These are phyloP conservation scores for Chlamydomonas eustigma DNA, from an alignment of 139 green algal genomes.

Conservation along the genomic window DNA sequence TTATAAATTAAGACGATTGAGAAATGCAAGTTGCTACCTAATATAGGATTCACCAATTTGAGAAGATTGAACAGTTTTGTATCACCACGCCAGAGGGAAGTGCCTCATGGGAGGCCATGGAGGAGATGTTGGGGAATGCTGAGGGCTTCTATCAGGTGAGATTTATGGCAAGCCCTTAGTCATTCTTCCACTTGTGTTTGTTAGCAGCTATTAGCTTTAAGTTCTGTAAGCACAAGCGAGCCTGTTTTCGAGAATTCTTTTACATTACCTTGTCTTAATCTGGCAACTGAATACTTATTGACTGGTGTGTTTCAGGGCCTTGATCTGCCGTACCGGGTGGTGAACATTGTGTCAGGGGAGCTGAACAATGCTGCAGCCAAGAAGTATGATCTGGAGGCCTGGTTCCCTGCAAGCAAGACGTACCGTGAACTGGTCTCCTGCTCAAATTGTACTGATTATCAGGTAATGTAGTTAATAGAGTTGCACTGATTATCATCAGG, in stretches of 20 bases:
- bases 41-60: slow-evolving; percentile 94
- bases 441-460: slow-evolving; percentile 97
- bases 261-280: too few species aligned
- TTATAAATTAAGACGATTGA: too few species aligned
- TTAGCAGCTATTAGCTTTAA: too few species aligned
- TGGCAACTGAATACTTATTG: too few species aligned
- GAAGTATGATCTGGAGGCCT: slow-evolving; percentile 97
- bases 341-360: slow-evolving; percentile 97
- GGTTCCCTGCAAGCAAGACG: slow-evolving; percentile 89
- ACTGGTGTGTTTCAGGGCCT: slow-evolving; percentile 52
- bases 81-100: slow-evolving; percentile 80
- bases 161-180: too few species aligned
- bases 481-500: too few species aligned
- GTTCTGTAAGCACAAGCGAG: too few species aligned
- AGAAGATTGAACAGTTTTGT: slow-evolving; percentile 99
- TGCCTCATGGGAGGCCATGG: slow-evolving; percentile 86
- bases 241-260: too few species aligned
- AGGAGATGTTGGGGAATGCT: slow-evolving; percentile 96
- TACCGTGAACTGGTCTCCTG: slow-evolving; percentile 96
- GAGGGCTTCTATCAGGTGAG: slow-evolving; percentile 69
- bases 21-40: too few species aligned
- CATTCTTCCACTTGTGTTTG: too few species aligned
- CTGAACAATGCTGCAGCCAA: slow-evolving; percentile 98
- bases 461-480: slow-evolving; percentile 36
- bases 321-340: slow-evolving; percentile 87